phyloP scores from a whole-genome alignment of 495 filamentous ascomycete genomes.

The Astrothelium macrocarpum region DNA sequence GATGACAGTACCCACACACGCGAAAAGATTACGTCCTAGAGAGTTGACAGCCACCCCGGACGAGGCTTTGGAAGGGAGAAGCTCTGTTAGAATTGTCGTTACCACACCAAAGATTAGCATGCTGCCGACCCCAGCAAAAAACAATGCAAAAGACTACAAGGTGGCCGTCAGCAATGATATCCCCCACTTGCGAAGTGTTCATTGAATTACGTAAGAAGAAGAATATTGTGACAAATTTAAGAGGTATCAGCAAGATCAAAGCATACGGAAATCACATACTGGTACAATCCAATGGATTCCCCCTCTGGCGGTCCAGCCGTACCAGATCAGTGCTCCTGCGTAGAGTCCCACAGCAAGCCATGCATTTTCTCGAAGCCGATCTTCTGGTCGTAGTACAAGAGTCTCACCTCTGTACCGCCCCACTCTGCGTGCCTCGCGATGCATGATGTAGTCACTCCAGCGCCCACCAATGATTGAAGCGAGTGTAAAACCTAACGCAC shows the following conservation, averaged over 20 bases:
- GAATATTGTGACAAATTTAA: too few species aligned
- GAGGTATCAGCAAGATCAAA: too few species aligned
- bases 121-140: too few species aligned
- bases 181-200: too few species aligned
- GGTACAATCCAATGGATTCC: not conserved
- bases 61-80: not conserved
- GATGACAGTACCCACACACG: not conserved
- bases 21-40: not conserved
- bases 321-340: not conserved
- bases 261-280: too few species aligned
- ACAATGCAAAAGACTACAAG: too few species aligned
- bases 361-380: not conserved
- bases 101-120: not conserved
- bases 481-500: not conserved
- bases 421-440: not conserved
- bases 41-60: not conserved
- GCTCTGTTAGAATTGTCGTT: not conserved
- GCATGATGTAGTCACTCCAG: not conserved
- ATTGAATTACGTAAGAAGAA: too few species aligned
- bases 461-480: not conserved
- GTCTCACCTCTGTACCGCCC: not conserved
- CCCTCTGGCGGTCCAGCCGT: not conserved
- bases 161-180: too few species aligned
- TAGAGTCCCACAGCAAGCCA: not conserved
- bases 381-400: not conserved